Percentiles rank a stretch among this genome's conserved stretches.
phyloP scores from a whole-genome alignment of 2,329 filamentous ascomycete species.

The Geosmithia morbida region DNA sequence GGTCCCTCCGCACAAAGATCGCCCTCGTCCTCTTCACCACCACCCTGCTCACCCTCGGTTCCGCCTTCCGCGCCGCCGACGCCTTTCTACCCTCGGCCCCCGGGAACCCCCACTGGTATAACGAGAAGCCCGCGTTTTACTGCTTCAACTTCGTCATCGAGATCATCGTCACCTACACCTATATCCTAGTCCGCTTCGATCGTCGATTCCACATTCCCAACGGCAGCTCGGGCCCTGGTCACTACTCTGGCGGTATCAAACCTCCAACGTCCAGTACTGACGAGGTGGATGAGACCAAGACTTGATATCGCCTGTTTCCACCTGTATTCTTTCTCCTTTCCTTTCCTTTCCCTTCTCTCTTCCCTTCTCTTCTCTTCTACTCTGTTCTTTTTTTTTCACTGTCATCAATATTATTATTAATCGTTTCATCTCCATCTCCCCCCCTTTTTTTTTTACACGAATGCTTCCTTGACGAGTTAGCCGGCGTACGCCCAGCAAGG shows the following conservation, averaged over 20 bases:
- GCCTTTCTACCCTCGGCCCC: constrained; percentile 34
- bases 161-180: constrained; percentile 52
- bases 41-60: constrained; percentile 50
- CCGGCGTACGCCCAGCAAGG: too few relatives aligned
- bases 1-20: constrained; percentile 54
- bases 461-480: too few relatives aligned
- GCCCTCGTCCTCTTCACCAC: constrained; percentile 44
- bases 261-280: background rate
- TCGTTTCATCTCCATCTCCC: too few relatives aligned
- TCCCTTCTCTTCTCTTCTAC: too few relatives aligned
- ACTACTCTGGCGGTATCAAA: constrained; percentile 19
- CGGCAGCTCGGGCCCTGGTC: constrained; percentile 44
- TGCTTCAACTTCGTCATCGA: constrained; percentile 66
- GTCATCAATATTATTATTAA: too few relatives aligned
- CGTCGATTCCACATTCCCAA: constrained; percentile 62
- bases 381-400: too few relatives aligned
- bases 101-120: constrained; percentile 51
- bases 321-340: too few relatives aligned
- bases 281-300: background rate
- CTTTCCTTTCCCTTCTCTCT: too few relatives aligned
- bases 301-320: too few relatives aligned
- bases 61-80: constrained; percentile 51
- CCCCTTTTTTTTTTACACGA: too few relatives aligned
- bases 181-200: constrained; percentile 56
- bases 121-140: constrained; percentile 62